Evolutionary conservation across 345 rosid species (phyloP).

Genomic region (Gossypium raimondii): DNA sequence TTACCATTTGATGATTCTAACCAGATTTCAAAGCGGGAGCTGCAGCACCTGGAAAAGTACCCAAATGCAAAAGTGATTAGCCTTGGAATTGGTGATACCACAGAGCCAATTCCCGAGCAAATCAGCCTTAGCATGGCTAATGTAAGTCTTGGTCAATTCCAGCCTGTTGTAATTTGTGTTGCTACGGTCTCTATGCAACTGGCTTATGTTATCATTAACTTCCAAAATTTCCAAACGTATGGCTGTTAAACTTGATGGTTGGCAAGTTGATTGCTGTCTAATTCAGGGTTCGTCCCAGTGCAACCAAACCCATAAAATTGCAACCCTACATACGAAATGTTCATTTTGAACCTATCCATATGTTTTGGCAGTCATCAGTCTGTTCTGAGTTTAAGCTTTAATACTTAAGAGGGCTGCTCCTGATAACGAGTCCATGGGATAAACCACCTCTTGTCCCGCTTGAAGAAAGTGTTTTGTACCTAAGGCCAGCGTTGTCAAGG

Average conservation of each 20-base stretch:
- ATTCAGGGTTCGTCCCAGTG: neutral
- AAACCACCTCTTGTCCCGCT: neutral
- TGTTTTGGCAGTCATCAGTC: neutral
- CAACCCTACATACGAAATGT: neutral
- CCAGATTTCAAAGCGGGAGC: constrained; percentile 56
- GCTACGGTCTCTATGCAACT: neutral
- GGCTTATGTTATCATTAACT: neutral
- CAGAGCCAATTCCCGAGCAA: constrained; percentile 58
- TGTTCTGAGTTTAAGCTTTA: neutral
- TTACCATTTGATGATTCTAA: constrained; percentile 5
- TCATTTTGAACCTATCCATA: neutral
- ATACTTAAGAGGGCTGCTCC: neutral
- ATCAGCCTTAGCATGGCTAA: constrained; percentile 61
- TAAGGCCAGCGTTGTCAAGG: neutral
- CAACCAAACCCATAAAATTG: neutral
- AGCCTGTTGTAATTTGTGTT: neutral
- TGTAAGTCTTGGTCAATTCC: constrained; percentile 29
- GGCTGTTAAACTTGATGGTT: constrained; percentile 1
- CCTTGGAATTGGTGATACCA: constrained; percentile 80
- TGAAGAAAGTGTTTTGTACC: neutral
- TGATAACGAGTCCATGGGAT: neutral
- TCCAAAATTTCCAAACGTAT: neutral
- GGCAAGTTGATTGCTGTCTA: neutral
- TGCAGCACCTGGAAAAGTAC: constrained; percentile 46
- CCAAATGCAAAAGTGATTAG: constrained; percentile 59